Conservation (phyloP, 305 asterid species). For the Salvia sclarea region DNA sequence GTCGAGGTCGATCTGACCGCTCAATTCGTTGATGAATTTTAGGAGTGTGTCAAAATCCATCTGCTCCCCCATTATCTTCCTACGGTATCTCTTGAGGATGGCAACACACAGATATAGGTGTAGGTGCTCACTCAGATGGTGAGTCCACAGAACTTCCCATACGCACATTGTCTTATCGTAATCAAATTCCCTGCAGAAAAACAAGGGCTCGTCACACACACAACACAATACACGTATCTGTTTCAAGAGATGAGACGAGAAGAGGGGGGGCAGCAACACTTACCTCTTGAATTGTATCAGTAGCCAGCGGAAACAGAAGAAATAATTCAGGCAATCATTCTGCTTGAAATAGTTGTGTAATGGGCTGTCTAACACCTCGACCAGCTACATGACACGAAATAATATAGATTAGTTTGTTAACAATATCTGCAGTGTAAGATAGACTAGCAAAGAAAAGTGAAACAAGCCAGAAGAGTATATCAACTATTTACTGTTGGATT, state of each 20-base stretch:
- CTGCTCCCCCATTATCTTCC: conserved; percentile 80
- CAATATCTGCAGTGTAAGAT: conserved; percentile 21
- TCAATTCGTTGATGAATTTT: conserved; percentile 87
- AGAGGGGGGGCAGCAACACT: conserved; percentile 34
- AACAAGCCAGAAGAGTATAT: background rate
- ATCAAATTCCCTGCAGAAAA: conserved; percentile 74
- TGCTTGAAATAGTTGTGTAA: conserved; percentile 82
- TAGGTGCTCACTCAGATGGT: conserved; percentile 80
- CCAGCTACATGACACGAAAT: conserved; percentile 63
- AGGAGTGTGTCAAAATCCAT: conserved; percentile 97
- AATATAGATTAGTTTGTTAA: conserved; percentile 21
- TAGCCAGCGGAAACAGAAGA: conserved; percentile 99
- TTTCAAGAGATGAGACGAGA: background rate
- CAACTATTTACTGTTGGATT: background rate
- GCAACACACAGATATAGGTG: conserved; percentile 90
- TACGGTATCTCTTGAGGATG: conserved; percentile 71
- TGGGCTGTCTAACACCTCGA: conserved; percentile 85
- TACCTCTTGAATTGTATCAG: conserved; percentile 97
- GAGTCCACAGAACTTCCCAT: conserved; percentile 99
- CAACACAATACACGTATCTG: conserved; percentile 5
- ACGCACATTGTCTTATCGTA: conserved; percentile 70
- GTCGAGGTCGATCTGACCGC: conserved; percentile 83
- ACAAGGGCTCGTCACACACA: conserved; percentile 5
- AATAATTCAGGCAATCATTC: conserved; percentile 93
- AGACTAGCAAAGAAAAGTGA: background rate